These are phyloP conservation scores for Eimeria praecox DNA, from an alignment of 169 alveolate species.

Conservation along the genomic window DNA sequence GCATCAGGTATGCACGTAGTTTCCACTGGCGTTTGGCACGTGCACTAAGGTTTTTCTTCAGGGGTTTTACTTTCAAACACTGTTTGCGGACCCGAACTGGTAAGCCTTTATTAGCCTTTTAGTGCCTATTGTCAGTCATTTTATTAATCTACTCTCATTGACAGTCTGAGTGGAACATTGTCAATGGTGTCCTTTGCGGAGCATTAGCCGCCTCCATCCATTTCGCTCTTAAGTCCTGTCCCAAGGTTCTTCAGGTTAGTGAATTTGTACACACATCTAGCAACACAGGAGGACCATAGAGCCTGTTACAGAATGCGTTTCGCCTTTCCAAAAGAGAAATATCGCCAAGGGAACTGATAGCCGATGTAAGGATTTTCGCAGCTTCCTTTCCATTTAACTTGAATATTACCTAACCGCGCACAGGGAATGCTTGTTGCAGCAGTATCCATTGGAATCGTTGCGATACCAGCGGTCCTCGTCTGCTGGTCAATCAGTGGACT, in stretches of 20 bases:
- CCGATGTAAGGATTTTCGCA: not conserved
- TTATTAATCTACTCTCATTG: not conserved
- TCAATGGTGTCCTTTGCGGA: slow-evolving; percentile 67
- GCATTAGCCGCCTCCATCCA: slow-evolving; percentile 68
- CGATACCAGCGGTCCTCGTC: slow-evolving; percentile 48
- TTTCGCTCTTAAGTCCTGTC: slow-evolving; percentile 59
- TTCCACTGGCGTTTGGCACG: not conserved
- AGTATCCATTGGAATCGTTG: slow-evolving; percentile 46
- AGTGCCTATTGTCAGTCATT: not conserved
- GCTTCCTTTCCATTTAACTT: not conserved
- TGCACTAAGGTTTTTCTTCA: not conserved
- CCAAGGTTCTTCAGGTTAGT: slow-evolving; percentile 63
- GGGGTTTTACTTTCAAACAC: slow-evolving; percentile 65
- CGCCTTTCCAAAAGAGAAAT: slow-evolving; percentile 29
- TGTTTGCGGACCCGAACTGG: slow-evolving; percentile 73
- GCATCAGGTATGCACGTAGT: slow-evolving; percentile 14
- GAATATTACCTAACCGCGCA: not conserved
- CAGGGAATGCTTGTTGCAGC: slow-evolving; percentile 69
- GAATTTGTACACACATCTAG: not conserved
- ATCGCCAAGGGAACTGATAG: slow-evolving; percentile 20
- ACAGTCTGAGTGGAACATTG: slow-evolving; percentile 76
- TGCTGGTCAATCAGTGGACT: slow-evolving; percentile 60
- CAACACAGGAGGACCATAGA: not conserved
- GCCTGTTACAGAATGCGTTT: slow-evolving; percentile 38
- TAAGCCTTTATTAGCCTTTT: not conserved